Evolutionary conservation across 345 rosid species (phyloP), one percentile per base, ranked within the genome.

Genomic region (Durio zibethinus): DNA sequence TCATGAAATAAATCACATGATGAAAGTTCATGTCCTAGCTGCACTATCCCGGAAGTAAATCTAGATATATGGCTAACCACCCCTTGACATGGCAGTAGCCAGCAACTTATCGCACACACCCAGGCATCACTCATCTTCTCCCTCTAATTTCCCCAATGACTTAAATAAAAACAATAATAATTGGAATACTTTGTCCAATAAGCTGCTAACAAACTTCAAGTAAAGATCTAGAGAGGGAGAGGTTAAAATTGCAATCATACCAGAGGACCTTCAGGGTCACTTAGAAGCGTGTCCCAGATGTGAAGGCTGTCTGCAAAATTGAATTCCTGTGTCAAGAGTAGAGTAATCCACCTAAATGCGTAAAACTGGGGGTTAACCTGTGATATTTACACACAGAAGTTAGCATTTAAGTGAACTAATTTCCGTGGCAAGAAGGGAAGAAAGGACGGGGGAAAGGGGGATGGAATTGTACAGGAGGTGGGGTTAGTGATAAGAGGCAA

Each of bases 301-400:
- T 89, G 98, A 80, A 94, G 95, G 80, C 95, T 86, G 80, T 91
- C 98, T 0, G 92, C 91, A 60, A 94, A 94, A 84, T 91, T 87
- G 88, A 93, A 95, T 77, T 95, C 99, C 80, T 93, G 99, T 3
- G 99, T 95, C 86, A 95, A 86, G 40, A 95, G 94, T 74, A 95
- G 94, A 72, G 99, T 95, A 82, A 95, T 95, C 99, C 99, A 95
- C 85, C 99, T 87, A 82, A 95, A 95, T n/a, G 98, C 98, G 67
- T 95, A 95, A 75, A 95, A 95, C 47, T 93, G 98, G 60, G 98
- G 98, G 81, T 95, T 95, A 74, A 95, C 93, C 99, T 95, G 98
- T 80, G 84, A 80, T 84, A 63, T 73, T 16, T 42, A 59, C 47
- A 65, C 27, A 77, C 29, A 56, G 2, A 54, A 7, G 52, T 69